These are phyloP conservation scores for Ascochyta pisi DNA, from an alignment of 2,329 filamentous ascomycete genomes.

Conservation along the genomic window DNA sequence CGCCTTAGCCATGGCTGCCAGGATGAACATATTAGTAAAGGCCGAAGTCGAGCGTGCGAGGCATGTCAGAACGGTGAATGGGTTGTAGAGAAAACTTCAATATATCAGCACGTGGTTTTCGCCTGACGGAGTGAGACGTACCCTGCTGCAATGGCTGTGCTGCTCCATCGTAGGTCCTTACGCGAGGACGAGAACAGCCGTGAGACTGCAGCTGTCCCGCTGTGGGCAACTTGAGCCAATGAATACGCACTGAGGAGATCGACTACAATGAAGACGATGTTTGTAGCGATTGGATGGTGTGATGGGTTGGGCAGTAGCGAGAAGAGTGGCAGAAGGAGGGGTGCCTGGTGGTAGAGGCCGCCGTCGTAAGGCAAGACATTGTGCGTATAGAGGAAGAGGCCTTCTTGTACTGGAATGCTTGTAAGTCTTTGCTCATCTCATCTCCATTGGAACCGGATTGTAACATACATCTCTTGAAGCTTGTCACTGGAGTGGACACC, in stretches of 20 bases:
- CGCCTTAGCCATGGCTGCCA: slow-evolving; percentile 83
- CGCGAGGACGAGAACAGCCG: slow-evolving; percentile 80
- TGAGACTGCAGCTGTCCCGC: slow-evolving; percentile 77
- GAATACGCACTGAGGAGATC: slow-evolving; percentile 85
- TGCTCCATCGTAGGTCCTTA: slow-evolving; percentile 75
- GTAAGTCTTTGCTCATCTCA: slow-evolving; percentile 13
- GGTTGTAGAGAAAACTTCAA: slow-evolving; percentile 88
- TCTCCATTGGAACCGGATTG: not conserved
- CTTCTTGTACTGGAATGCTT: slow-evolving; percentile 78
- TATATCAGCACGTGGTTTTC: slow-evolving; percentile 21
- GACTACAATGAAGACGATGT: slow-evolving; percentile 79
- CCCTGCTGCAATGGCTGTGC: slow-evolving; percentile 78
- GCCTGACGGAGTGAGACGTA: slow-evolving; percentile 49
- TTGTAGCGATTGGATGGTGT: slow-evolving; percentile 73
- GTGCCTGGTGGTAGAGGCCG: slow-evolving; percentile 78
- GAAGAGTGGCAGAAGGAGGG: slow-evolving; percentile 89
- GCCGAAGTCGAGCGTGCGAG: slow-evolving; percentile 87
- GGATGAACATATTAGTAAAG: slow-evolving; percentile 86
- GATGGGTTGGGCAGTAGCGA: slow-evolving; percentile 78
- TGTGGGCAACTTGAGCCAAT: slow-evolving; percentile 79
- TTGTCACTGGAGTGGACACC: slow-evolving; percentile 94
- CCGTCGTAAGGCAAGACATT: slow-evolving; percentile 98
- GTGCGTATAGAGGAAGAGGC: slow-evolving; percentile 92
- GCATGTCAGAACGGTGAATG: slow-evolving; percentile 90
- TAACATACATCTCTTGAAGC: slow-evolving; percentile 87